Evolutionary conservation across 306 rosid genomes (phyloP), one percentile per base, ranked within the genome.

Genomic region (Dicorynia guianensis): DNA sequence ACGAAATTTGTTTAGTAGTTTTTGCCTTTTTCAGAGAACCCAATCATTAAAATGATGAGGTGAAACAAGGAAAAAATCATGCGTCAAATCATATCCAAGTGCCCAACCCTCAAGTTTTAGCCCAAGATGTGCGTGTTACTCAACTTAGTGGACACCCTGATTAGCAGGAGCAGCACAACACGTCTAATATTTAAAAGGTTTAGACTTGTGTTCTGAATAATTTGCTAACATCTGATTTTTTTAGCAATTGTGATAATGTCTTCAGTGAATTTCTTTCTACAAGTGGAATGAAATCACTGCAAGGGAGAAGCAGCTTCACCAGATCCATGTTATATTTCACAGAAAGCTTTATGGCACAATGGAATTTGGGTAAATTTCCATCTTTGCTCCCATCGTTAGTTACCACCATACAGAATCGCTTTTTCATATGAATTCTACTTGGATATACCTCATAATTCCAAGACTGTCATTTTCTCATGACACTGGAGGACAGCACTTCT

Each of bases 131-230:
- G 30, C 11, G 7, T 19, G 7, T 35, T 58, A 6, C 0, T 40
- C 75, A 53, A 36, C 60, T 11, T 39, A 53, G 18, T 50, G 62
- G 61, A 52, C 48, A 49, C 38, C 2, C 43, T 43, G 12, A 65
- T 12, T 39, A 40, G 54, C 38, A 54, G n/a, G 5, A 20, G 6
- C 12, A 11, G 20, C 0, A 11, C 12, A 11, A 44, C 0, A 64
- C 6, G 8, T 34, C 14, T 17, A 19, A 1, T 7, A 5, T 38
- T 52, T 38, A 53, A 8, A 10, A 4, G 60, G 19, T 9, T 7
- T 25, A 25, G 30, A 25, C 30, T 25, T 25, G 1, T 25, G 30
- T 25, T 25, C 30, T 25, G 2, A 25, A 25, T 25, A 2, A 40
- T 53, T 53, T 1, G 12, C 0, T 18, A 7, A 1, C 18, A 17